A percentile compares a stretch with the other conserved stretches of the same genome.
These are phyloP conservation scores for Hypocrella siamensis DNA, from an alignment of 2,329 filamentous ascomycete genomes.

Conservation along the genomic window DNA sequence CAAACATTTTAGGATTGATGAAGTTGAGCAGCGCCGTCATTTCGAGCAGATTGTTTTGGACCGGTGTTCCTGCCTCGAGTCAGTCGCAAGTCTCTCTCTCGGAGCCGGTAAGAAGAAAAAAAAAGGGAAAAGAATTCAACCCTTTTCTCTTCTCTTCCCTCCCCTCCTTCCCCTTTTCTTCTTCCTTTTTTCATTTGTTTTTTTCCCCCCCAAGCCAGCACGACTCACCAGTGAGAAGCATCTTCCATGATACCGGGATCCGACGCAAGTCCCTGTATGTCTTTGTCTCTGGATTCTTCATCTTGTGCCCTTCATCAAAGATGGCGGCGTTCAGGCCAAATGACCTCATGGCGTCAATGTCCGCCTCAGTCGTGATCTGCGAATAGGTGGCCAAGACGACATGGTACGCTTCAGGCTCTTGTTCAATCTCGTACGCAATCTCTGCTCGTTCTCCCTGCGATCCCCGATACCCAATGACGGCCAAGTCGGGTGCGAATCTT, in stretches of 20 bases:
- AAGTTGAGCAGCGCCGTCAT: slow-evolving; percentile 85
- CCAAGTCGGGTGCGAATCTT: slow-evolving; percentile 65
- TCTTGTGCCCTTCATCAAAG: slow-evolving; percentile 86
- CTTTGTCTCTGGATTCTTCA: slow-evolving; percentile 78
- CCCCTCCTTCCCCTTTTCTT: too few species aligned
- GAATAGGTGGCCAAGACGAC: slow-evolving; percentile 45
- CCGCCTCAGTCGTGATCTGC: slow-evolving; percentile 37
- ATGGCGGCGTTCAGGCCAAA: slow-evolving; percentile 43
- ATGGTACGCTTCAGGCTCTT: slow-evolving; percentile 48
- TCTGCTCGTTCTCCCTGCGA: slow-evolving; percentile 48
- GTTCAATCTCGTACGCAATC: slow-evolving; percentile 50
- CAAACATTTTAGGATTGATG: slow-evolving; percentile 76
- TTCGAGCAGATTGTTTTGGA: slow-evolving; percentile 91
- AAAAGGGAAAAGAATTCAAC: too few species aligned
- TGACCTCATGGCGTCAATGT: slow-evolving; percentile 32
- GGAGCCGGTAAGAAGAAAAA: too few species aligned
- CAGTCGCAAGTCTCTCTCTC: too few species aligned
- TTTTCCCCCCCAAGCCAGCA: not conserved
- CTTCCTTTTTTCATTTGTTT: not conserved
- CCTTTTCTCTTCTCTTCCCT: too few species aligned
- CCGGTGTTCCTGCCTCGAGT: slow-evolving; percentile 58
- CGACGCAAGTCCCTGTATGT: slow-evolving; percentile 65
- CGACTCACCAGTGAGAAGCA: slow-evolving; percentile 45
- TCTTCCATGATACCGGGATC: slow-evolving; percentile 67
- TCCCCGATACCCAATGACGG: slow-evolving; percentile 57